Base-by-base conservation (phyloP, 345 rosid species). In the Citrus hindsii region DNA sequence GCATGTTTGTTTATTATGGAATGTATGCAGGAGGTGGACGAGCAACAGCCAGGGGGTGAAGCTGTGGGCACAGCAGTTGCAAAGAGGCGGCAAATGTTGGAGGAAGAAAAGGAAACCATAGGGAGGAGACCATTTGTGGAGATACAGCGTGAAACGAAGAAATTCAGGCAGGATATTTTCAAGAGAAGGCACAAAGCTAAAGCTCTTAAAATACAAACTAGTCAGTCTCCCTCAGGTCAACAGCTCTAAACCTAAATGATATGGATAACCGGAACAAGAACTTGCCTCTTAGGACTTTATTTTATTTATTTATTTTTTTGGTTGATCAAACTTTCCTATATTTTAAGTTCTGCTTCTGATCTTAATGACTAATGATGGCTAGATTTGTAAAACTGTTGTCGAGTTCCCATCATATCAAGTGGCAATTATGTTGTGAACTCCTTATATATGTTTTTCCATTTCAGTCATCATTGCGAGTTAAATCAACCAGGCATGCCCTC, bases 81-180 rank as follows among this genome's bases (percentile, higher is more conserved):
- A 19, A 89, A 82, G 85, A 89, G 86, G 86, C 80, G 69, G 77
- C 81, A 83, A 83, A 84, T 87, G 86, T 69, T 92, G 77, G 89
- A 90, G 89, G 83, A 38, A 32, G 92, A 92, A 79, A 90, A 79
- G 83, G 90, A 83, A 68, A 84, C 38, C n/a, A 84, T 92, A 74
- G 94, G 87, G 79, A 80, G 83, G 79, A 84, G 77, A 63, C 94
- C 92, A 9, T 86, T 77, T 82, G 82, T 85, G 79, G 97, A 89
- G 83, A 83, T 87, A 66, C 82, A 87, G 25, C 77, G 56, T 5
- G 94, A 92, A 83, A 92, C 89, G 32, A 92, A 89, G 84, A 85
- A 83, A 79, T 86, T 89, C 83, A 82, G 97, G 78, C 97, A 90
- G 83, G 90, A 88, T 71, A 87, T 88, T 77, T 92, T 89, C 84